Conservation (phyloP, 257 asterid genomes). For the Solanum dulcamara region DNA sequence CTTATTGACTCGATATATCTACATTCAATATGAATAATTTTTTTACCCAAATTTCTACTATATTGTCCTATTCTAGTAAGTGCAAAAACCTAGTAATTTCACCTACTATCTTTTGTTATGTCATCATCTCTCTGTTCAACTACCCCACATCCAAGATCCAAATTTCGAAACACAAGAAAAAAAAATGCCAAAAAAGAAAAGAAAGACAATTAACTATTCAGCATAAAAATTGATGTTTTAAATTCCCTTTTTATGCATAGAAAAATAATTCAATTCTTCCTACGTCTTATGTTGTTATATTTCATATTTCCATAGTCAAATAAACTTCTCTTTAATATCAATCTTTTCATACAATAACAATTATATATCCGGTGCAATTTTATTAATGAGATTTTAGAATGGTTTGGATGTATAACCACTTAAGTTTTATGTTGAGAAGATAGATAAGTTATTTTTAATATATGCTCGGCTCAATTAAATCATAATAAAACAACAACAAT, state of each 20-base stretch:
- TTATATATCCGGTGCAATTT: not conserved
- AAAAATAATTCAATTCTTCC: not conserved
- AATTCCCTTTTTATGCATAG: not conserved
- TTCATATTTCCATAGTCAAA: not conserved
- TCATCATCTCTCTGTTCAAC: not conserved
- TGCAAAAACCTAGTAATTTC: not conserved
- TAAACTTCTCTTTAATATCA: accelerated
- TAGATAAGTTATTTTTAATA: not conserved
- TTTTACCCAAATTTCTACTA: not conserved
- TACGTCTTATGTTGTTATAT: not conserved
- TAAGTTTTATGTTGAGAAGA: too few species aligned
- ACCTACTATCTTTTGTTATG: not conserved
- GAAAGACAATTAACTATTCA: not conserved
- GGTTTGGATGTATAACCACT: too few species aligned
- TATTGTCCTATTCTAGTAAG: not conserved
- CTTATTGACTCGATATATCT: not conserved
- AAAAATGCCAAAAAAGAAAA: not conserved
- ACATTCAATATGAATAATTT: not conserved
- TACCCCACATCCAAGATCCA: not conserved
- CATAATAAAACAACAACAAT: not conserved
- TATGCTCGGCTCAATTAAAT: not conserved
- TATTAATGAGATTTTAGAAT: too few species aligned
- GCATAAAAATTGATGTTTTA: not conserved
- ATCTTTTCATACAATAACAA: not conserved
- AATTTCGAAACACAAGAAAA: not conserved